Evolutionary conservation across 2,329 filamentous ascomycete species (phyloP), one percentile per base, ranked within the genome.

Genomic region (Onygena corvina): DNA sequence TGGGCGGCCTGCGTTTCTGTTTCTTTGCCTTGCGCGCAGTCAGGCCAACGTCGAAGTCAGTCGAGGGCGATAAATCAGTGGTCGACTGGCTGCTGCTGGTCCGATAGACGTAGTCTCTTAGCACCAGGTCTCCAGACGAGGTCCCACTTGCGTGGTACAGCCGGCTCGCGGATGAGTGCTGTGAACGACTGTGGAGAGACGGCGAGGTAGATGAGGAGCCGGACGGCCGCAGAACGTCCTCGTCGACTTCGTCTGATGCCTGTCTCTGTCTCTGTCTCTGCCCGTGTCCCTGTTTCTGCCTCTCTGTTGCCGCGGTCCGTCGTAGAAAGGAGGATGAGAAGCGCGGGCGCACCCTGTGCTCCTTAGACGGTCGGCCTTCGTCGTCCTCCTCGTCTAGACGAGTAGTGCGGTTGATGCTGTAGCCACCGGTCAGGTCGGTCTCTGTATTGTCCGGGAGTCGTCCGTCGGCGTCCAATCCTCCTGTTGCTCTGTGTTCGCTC

Each of bases 251-350:
- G 67, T 64, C n/a, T 31, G 29, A 55, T 50, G n/a, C 52, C 55
- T 5, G 54, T 29, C 4, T 5, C 27, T 11, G 27, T 29, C 27
- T 29, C 11, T 29, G 27, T 29, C 27, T 5, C 45, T 46, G 48
- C 48, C 50, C 60, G 54, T 27, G 60, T 55, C n/a, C n/a, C n/a
- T n/a, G n/a, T 57, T 57, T 18, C 51, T 57, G 52, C n/a, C n/a
- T n/a, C n/a, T n/a, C n/a, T n/a, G n/a, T n/a, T n/a, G n/a, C n/a
- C n/a, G 67, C 68, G 7, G 61, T 58, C 14, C 69, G 61, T 18
- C 69, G 68, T 8, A 73, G 56, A 34, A 72, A 53, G 14, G 71
- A 70, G 7, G 71, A 73, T 1, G 71, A 73, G 46, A 69, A 65
- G 52, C 69, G 67, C 31, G 66, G 64, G n/a, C 61, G 61, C 27